These are phyloP conservation scores for Xylaria sp. DNA, from an alignment of 2,329 filamentous ascomycete species.

Conservation along the genomic window DNA sequence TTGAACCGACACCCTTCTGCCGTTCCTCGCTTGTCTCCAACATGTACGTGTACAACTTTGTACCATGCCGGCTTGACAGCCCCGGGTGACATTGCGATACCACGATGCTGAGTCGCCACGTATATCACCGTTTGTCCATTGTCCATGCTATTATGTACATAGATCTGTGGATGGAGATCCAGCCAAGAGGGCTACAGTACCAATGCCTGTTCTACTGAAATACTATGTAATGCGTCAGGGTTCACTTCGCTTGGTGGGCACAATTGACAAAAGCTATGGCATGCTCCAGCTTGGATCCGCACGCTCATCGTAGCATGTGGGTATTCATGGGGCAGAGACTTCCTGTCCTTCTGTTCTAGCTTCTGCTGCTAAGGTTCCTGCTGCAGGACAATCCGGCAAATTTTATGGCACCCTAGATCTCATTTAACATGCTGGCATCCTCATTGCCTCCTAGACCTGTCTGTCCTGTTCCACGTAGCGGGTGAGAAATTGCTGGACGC, in stretches of 20 bases:
- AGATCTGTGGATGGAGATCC: slow-evolving; percentile 14
- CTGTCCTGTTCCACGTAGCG: neutral
- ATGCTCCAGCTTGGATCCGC: slow-evolving; percentile 7
- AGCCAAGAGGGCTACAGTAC: neutral
- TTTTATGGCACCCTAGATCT: slow-evolving; percentile 9
- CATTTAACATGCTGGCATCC: neutral
- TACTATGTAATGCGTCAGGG: neutral
- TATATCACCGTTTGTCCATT: slow-evolving; percentile 2
- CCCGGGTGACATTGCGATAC: slow-evolving; percentile 30
- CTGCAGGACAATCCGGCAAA: slow-evolving; percentile 12
- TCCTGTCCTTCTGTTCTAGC: neutral
- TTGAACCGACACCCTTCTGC: no score
- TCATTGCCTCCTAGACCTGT: neutral
- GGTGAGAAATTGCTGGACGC: slow-evolving; percentile 3
- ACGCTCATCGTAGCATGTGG: slow-evolving; percentile 15
- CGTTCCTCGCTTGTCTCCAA: neutral
- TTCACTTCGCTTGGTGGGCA: slow-evolving; percentile 4
- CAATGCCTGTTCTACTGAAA: neutral
- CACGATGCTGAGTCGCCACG: neutral
- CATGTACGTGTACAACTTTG: slow-evolving; percentile 28
- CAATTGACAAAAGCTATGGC: neutral
- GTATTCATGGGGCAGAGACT: slow-evolving; percentile 14
- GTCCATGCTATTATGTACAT: slow-evolving; percentile 5
- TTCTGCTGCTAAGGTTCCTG: slow-evolving; percentile 5
- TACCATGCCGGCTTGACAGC: slow-evolving; percentile 25